Percentiles rank a stretch among this genome's conserved stretches.
These are phyloP conservation scores for Candida piceae DNA, from an alignment of 805 yeast genomes.

Conservation along the genomic window DNA sequence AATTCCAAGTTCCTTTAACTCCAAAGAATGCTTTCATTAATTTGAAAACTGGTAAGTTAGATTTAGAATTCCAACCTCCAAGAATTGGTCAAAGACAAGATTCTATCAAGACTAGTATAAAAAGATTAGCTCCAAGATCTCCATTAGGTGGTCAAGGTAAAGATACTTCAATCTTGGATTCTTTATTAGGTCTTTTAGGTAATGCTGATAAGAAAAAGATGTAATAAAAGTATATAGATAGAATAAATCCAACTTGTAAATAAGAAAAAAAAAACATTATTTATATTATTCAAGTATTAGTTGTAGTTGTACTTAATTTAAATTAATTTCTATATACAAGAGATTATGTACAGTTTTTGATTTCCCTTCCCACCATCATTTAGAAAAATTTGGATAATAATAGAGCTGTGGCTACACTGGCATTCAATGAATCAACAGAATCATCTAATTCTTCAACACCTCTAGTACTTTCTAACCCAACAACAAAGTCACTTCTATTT, in stretches of 20 bases:
- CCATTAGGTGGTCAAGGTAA: slow-evolving; percentile 18
- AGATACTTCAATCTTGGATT: slow-evolving; percentile 18
- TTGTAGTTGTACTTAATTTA: too few relatives aligned
- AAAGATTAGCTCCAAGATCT: slow-evolving; percentile 15
- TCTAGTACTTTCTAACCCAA: slow-evolving; percentile 32
- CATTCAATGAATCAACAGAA: slow-evolving; percentile 76
- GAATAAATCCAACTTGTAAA: too few relatives aligned
- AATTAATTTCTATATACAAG: background rate
- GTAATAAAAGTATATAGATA: background rate
- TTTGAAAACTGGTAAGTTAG: slow-evolving; percentile 18
- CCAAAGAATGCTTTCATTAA: slow-evolving; percentile 24
- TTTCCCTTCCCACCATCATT: background rate
- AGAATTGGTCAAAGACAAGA: slow-evolving; percentile 7
- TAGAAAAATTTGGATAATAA: slow-evolving; percentile 35
- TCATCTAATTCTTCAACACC: slow-evolving; percentile 19
- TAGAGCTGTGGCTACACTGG: slow-evolving; percentile 82
- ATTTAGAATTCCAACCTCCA: slow-evolving; percentile 23
- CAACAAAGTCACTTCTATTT: slow-evolving; percentile 50
- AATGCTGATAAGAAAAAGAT: slow-evolving; percentile 17
- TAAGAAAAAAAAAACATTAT: too few relatives aligned
- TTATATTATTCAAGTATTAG: too few relatives aligned
- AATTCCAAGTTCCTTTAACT: slow-evolving; percentile 24
- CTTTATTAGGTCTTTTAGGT: slow-evolving; percentile 19
- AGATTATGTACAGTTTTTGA: background rate
- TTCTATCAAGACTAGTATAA: slow-evolving; percentile 10